Percentiles rank a stretch among this genome's conserved stretches.
Evolutionary conservation across 2,329 filamentous ascomycete genomes (phyloP).

Genomic region (Paramyrothecium sp.): DNA sequence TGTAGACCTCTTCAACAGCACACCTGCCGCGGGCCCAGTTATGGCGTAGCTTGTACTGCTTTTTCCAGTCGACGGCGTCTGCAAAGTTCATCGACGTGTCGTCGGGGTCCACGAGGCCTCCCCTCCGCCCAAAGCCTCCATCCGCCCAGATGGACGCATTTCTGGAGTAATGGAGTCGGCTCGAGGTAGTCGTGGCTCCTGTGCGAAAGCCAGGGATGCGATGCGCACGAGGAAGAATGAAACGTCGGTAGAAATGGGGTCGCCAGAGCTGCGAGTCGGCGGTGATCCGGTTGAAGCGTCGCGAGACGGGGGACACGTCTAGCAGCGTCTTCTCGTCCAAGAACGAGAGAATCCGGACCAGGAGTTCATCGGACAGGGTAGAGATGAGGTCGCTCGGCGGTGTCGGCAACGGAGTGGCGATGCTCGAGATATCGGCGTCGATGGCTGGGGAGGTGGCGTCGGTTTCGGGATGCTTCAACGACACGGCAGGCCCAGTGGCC

Average conservation of each 20-base stretch:
- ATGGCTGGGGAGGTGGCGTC: too few relatives aligned
- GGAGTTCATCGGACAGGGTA: slow-evolving; percentile 78
- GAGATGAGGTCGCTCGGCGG: slow-evolving; percentile 60
- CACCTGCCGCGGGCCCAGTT: slow-evolving; percentile 89
- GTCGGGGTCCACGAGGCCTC: slow-evolving; percentile 51
- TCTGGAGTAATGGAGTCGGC: slow-evolving; percentile 44
- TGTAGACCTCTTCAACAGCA: slow-evolving; percentile 73
- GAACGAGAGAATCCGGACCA: slow-evolving; percentile 79
- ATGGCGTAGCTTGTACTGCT: slow-evolving; percentile 81
- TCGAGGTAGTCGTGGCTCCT: slow-evolving; percentile 21
- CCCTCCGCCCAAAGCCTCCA: slow-evolving; percentile 33
- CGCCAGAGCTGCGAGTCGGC: slow-evolving; percentile 91
- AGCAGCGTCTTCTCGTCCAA: slow-evolving; percentile 70
- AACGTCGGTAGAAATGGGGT: slow-evolving; percentile 80
- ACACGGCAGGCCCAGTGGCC: too few relatives aligned
- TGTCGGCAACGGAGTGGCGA: slow-evolving; percentile 7
- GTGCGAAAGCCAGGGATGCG: slow-evolving; percentile 66
- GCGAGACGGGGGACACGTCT: slow-evolving; percentile 64
- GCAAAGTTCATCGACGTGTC: slow-evolving; percentile 23
- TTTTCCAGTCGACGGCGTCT: slow-evolving; percentile 73
- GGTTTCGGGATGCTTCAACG: too few relatives aligned
- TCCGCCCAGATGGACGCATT: slow-evolving; percentile 44
- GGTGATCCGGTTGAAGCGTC: slow-evolving; percentile 69
- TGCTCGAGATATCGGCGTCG: background rate
- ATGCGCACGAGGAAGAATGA: slow-evolving; percentile 77